A percentile compares a stretch with the other conserved stretches of the same genome.
Conservation (phyloP, 176 grass and related monocot species). For the Elaeis guineensis region DNA sequence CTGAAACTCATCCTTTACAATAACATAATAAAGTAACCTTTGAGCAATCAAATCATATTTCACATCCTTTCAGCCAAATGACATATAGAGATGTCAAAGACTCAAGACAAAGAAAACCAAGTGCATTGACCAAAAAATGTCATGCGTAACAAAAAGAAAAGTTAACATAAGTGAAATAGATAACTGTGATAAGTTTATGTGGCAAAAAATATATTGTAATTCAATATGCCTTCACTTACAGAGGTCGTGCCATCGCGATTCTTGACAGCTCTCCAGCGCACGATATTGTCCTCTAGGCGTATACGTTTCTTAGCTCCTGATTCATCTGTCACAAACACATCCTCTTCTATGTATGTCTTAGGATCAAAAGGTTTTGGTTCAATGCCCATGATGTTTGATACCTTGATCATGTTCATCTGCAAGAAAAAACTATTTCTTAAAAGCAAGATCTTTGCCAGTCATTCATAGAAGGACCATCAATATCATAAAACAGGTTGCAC, state of each 20-base stretch:
- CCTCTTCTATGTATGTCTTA: conserved; percentile 90
- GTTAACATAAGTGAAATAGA: too few relatives aligned
- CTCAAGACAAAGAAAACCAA: too few relatives aligned
- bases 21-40: too few relatives aligned
- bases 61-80: too few relatives aligned
- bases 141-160: too few relatives aligned
- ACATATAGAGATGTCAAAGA: too few relatives aligned
- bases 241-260: conserved; percentile 67
- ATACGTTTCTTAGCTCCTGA: conserved; percentile 82
- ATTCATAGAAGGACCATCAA: neutral
- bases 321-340: conserved; percentile 91
- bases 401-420: conserved; percentile 98
- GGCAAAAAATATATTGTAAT: too few relatives aligned
- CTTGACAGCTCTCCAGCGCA: conserved; percentile 83
- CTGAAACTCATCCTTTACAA: too few relatives aligned
- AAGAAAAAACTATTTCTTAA: conserved; percentile 6
- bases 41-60: too few relatives aligned
- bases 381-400: conserved; percentile 97
- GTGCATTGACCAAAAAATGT: too few relatives aligned
- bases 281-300: conserved; percentile 91
- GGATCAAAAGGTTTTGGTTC: conserved; percentile 84
- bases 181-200: too few relatives aligned
- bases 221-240: conserved; percentile 39
- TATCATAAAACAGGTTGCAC: too few relatives aligned
- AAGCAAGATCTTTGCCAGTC: neutral